phyloP scores from a whole-genome alignment of 108 stramenopile species.

The Cyclostephanos tholiformis region DNA sequence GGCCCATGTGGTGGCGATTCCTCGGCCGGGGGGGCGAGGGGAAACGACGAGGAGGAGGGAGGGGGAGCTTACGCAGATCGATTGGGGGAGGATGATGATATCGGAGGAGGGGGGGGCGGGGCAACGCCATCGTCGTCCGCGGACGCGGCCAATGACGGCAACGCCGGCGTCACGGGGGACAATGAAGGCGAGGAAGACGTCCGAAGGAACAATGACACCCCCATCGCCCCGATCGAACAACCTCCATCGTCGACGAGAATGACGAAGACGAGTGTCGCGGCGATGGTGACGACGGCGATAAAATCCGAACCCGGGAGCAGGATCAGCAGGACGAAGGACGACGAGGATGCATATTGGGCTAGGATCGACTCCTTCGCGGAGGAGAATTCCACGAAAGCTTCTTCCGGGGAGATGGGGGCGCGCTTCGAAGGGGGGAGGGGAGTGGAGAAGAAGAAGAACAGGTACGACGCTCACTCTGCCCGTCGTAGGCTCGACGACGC shows the following conservation, averaged over 20 bases:
- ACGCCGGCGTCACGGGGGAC: not conserved
- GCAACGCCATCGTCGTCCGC: not conserved
- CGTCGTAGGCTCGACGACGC: constrained; percentile 21
- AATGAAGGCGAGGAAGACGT: not conserved
- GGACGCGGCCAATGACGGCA: not conserved
- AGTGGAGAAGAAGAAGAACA: not conserved
- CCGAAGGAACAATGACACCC: not conserved
- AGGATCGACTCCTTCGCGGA: not conserved
- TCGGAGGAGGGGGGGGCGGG: not conserved
- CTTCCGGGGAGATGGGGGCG: not conserved
- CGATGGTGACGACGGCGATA: not conserved
- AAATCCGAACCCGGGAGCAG: not conserved
- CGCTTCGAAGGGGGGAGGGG: not conserved
- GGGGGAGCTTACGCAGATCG: not conserved
- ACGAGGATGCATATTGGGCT: not conserved
- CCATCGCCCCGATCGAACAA: not conserved
- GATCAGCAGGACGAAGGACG: not conserved
- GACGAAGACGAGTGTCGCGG: not conserved
- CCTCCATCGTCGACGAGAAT: too few relatives aligned
- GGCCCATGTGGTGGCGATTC: not conserved
- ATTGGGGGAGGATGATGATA: not conserved
- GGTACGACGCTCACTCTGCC: not conserved
- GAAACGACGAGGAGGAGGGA: not conserved
- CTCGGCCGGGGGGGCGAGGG: not conserved
- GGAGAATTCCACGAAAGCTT: constrained; percentile 2